Percentiles rank a stretch among this genome's conserved stretches.
Evolutionary conservation across 257 asterid genomes (phyloP).

Genomic region (Capsicum baccatum): DNA sequence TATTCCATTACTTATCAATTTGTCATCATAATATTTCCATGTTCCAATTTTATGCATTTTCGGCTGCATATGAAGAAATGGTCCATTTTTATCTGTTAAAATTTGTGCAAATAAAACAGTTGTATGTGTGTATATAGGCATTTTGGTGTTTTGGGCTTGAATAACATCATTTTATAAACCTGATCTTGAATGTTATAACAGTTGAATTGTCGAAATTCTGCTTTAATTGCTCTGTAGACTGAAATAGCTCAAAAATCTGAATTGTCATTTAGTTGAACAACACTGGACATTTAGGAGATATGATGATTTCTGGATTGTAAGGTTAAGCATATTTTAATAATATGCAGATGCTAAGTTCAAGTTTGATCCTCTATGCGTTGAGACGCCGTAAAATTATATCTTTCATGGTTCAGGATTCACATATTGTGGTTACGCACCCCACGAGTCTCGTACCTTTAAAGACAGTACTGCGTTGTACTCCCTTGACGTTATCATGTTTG

Average conservation of each 20-base stretch:
- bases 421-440: background rate
- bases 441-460: conserved; percentile 25
- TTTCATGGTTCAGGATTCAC: conserved; percentile 31
- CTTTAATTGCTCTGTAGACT: background rate
- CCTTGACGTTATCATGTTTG: conserved; percentile 36
- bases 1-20: background rate
- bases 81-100: background rate
- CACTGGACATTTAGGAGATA: background rate
- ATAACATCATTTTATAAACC: background rate
- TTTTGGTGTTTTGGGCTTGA: background rate
- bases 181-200: background rate
- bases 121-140: background rate
- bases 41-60: background rate
- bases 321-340: background rate
- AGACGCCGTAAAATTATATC: conserved; percentile 30
- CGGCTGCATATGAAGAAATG: background rate
- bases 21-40: background rate
- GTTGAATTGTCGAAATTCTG: no score
- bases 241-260: background rate
- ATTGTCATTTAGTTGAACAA: background rate
- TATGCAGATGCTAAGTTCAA: conserved; percentile 35
- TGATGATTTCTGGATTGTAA: background rate
- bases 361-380: conserved; percentile 33
- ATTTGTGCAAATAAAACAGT: background rate
- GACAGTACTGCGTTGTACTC: conserved; percentile 29